Conservation (phyloP, 2,329 filamentous ascomycete species). For the Hymenoscyphus fraxineus region DNA sequence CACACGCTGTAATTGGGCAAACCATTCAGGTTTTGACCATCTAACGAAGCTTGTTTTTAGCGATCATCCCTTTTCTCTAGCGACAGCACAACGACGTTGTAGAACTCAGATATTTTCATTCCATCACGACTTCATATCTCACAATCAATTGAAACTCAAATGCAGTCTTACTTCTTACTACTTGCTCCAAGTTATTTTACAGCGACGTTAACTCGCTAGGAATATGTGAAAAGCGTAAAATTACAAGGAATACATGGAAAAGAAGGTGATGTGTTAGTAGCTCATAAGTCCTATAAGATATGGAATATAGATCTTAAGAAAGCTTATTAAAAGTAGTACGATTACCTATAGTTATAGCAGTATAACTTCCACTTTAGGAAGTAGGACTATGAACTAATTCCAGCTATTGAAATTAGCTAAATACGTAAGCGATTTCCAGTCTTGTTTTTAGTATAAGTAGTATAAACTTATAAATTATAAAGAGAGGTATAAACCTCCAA, state of each 20-base stretch:
- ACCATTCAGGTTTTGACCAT: background rate
- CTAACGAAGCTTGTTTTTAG: background rate
- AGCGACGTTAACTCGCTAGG: slow-evolving; percentile 14
- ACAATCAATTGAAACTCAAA: background rate
- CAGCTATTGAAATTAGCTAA: slow-evolving; percentile 12
- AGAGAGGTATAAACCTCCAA: slow-evolving; percentile 20
- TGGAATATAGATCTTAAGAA: too few relatives aligned
- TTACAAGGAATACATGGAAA: slow-evolving; percentile 10
- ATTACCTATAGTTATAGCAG: slow-evolving; percentile 16
- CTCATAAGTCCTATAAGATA: slow-evolving; percentile 16
- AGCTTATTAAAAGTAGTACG: background rate
- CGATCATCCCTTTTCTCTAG: background rate
- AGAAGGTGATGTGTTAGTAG: slow-evolving; percentile 16
- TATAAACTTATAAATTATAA: background rate
- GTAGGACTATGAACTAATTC: background rate
- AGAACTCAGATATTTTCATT: background rate
- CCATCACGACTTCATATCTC: too few relatives aligned
- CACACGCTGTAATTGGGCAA: background rate
- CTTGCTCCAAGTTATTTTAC: slow-evolving; percentile 6
- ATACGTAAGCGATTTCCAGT: slow-evolving; percentile 14
- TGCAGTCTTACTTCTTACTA: background rate
- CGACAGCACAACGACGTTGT: background rate
- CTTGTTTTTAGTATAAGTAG: background rate
- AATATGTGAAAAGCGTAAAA: slow-evolving; percentile 13
- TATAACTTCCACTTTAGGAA: slow-evolving; percentile 3